Evolutionary conservation across 2,329 filamentous ascomycete species (phyloP).

Genomic region (Colletotrichum sp.): DNA sequence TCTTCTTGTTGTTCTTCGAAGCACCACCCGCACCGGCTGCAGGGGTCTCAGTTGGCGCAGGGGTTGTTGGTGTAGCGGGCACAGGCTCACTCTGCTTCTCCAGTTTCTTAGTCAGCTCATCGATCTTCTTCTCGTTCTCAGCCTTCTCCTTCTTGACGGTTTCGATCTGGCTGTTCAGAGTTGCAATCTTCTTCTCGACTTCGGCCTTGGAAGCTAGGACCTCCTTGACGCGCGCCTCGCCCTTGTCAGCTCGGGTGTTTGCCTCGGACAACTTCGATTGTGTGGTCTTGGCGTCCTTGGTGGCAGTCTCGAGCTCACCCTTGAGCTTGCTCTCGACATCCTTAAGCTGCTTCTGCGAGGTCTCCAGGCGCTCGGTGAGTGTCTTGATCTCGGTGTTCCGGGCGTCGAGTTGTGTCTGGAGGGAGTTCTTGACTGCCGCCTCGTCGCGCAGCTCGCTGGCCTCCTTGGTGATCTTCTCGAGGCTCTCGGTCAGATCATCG

Average conservation of each 20-base stretch:
- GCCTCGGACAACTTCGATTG: constrained; percentile 30
- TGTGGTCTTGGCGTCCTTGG: constrained; percentile 26
- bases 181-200: constrained; percentile 46
- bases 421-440: constrained; percentile 41
- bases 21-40: constrained; percentile 21
- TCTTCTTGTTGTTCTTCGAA: constrained; percentile 61
- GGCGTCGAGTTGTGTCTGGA: constrained; percentile 55
- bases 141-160: constrained; percentile 39
- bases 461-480: constrained; percentile 71
- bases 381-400: constrained; percentile 52
- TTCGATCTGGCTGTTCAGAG: constrained; percentile 46
- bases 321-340: constrained; percentile 42
- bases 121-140: constrained; percentile 44
- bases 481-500: constrained; percentile 65
- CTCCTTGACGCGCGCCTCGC: constrained; percentile 32
- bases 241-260: constrained; percentile 28
- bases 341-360: constrained; percentile 48
- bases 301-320: constrained; percentile 26
- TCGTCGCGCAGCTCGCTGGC: constrained; percentile 53
- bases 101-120: constrained; percentile 42
- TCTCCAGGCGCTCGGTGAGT: constrained; percentile 52
- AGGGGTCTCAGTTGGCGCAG: constrained; percentile 24
- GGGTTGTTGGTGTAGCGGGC: constrained; percentile 16
- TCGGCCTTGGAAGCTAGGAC: constrained; percentile 40
- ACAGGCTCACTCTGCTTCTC: constrained; percentile 21